These are phyloP conservation scores for Verticillium tricorpus DNA, from an alignment of 2,329 filamentous ascomycete species.

Conservation along the genomic window DNA sequence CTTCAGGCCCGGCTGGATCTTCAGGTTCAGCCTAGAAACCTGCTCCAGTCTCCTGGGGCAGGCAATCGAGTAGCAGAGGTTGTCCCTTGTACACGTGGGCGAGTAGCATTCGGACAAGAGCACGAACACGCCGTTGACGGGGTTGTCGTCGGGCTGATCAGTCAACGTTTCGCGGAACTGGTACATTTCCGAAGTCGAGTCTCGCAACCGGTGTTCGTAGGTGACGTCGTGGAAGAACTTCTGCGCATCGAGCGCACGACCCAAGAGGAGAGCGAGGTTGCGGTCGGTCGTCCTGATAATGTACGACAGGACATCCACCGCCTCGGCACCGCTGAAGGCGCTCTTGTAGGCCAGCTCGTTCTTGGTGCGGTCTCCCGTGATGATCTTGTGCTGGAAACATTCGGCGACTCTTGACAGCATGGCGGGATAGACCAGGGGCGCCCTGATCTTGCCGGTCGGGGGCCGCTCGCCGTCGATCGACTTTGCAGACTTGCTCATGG, in stretches of 20 bases:
- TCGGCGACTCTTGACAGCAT: conserved; percentile 89
- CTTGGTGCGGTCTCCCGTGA: conserved; percentile 83
- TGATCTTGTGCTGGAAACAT: conserved; percentile 85
- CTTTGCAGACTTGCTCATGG: conserved; percentile 51
- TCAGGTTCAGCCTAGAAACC: conserved; percentile 88
- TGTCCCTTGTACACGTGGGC: conserved; percentile 91
- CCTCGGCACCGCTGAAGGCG: conserved; percentile 91
- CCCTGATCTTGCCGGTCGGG: conserved; percentile 58
- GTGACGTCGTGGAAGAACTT: conserved; percentile 99
- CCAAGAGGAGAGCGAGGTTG: conserved; percentile 86
- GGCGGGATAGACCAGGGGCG: conserved; percentile 90
- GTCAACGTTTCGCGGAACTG: conserved; percentile 92
- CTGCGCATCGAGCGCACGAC: conserved; percentile 89
- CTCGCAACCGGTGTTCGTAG: conserved; percentile 91
- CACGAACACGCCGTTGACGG: conserved; percentile 94
- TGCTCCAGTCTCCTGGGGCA: conserved; percentile 92
- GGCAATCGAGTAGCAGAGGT: conserved; percentile 95
- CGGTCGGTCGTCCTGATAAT: conserved; percentile 97
- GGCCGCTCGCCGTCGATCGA: conserved; percentile 51
- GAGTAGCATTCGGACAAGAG: conserved; percentile 96
- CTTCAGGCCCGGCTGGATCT: conserved; percentile 83
- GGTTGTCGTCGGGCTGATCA: conserved; percentile 71
- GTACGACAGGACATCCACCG: conserved; percentile 90
- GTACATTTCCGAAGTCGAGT: conserved; percentile 92
- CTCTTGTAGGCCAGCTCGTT: conserved; percentile 97